Conservation (phyloP, 2,329 filamentous ascomycete species). For the Fusarium clavum region DNA sequence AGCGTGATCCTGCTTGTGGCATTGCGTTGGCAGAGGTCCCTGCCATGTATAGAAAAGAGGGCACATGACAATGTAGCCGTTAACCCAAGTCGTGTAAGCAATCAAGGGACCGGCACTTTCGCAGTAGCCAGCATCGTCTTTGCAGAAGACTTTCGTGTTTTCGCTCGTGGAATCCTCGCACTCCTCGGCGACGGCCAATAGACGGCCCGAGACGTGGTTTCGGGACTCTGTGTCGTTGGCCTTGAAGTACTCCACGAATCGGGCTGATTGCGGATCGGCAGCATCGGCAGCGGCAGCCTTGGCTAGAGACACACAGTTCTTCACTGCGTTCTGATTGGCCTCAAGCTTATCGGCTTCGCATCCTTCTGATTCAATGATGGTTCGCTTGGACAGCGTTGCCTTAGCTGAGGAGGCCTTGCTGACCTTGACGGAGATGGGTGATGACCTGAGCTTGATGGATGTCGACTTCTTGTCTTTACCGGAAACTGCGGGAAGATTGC, state of each 20-base stretch:
- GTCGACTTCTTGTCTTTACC: neutral
- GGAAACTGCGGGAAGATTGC: neutral
- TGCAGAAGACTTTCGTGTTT: constrained; percentile 17
- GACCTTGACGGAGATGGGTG: constrained; percentile 9
- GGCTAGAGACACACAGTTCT: constrained; percentile 33
- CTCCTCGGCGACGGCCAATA: constrained; percentile 32
- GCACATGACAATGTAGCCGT: constrained; percentile 34
- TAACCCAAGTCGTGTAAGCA: constrained; percentile 39
- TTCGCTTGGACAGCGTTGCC: neutral
- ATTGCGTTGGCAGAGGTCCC: constrained; percentile 20
- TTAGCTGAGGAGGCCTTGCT: constrained; percentile 12
- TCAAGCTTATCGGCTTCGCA: constrained; percentile 21
- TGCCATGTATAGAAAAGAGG: constrained; percentile 30
- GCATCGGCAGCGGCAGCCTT: constrained; percentile 34
- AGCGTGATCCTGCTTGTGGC: constrained; percentile 41
- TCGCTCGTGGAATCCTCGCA: constrained; percentile 21
- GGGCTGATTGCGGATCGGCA: constrained; percentile 9
- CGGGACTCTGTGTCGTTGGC: constrained; percentile 33
- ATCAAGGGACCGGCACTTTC: constrained; percentile 28
- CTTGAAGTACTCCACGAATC: constrained; percentile 41
- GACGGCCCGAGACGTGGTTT: constrained; percentile 30
- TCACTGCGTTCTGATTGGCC: constrained; percentile 10
- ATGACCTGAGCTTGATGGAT: constrained; percentile 7
- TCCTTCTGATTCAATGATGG: neutral
- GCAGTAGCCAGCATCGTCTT: constrained; percentile 20